Conservation (phyloP, 2,329 filamentous ascomycete genomes). For the Penicillium sp. region DNA sequence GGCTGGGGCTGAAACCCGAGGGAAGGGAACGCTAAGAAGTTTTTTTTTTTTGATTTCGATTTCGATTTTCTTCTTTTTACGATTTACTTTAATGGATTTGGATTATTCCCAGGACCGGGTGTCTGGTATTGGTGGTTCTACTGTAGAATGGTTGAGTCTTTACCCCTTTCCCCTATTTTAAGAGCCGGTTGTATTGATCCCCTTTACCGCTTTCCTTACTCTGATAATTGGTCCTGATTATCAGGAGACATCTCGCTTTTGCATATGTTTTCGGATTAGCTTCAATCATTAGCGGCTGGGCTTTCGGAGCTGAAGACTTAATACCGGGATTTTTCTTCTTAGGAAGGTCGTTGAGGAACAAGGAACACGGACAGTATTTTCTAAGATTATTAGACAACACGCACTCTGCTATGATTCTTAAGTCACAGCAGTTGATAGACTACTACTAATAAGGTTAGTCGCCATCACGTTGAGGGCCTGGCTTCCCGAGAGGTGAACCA, state of each 20-base stretch:
- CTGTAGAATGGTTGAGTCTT: neutral
- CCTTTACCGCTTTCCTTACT: neutral
- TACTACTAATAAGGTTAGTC: conserved; percentile 27
- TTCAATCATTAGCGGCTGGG: conserved; percentile 7
- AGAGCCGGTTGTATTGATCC: neutral
- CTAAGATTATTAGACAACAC: neutral
- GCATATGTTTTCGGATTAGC: conserved; percentile 1
- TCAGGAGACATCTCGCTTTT: conserved; percentile 2
- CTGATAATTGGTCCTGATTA: neutral
- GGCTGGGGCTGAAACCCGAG: conserved; percentile 9
- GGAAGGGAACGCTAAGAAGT: conserved; percentile 11
- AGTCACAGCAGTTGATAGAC: neutral
- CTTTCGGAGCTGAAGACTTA: neutral
- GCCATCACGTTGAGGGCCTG: conserved; percentile 18
- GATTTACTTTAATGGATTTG: neutral
- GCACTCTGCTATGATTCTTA: neutral
- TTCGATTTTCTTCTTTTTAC: neutral
- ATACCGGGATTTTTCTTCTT: neutral
- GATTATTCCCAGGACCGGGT: neutral
- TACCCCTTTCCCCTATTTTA: neutral
- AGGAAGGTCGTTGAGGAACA: neutral
- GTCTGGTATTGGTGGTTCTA: neutral
- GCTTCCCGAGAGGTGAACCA: conserved; percentile 35
- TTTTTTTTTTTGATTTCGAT: neutral
- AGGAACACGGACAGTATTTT: neutral